Evolutionary conservation across 805 yeast genomes (phyloP).

Genomic region (Saccharomycopsis capsularis): DNA sequence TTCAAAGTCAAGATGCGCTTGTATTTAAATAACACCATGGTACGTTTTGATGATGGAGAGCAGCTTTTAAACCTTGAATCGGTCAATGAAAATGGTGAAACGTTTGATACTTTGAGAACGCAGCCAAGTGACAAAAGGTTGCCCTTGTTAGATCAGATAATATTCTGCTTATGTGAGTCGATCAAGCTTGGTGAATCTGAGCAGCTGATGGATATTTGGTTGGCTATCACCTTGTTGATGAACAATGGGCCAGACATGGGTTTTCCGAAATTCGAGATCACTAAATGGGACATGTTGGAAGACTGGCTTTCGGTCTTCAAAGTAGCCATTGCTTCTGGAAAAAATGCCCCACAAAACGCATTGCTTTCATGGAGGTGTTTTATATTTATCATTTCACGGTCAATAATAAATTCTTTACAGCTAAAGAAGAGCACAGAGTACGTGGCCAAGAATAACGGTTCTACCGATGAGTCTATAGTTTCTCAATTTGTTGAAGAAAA

Average conservation of each 20-base stretch:
- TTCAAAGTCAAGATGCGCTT: constrained; percentile 4
- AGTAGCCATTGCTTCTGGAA: neutral
- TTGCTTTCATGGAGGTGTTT: constrained; percentile 1
- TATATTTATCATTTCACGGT: no score
- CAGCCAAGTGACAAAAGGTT: neutral
- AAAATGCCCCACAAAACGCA: neutral
- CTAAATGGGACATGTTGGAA: neutral
- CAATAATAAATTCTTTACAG: no score
- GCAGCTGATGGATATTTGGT: constrained; percentile 5
- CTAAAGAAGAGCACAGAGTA: no score
- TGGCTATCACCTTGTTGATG: constrained; percentile 7
- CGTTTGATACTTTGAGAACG: neutral
- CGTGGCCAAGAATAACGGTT: no score
- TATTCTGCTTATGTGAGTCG: neutral
- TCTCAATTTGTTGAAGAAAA: no score
- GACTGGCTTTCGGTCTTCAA: constrained; percentile 3
- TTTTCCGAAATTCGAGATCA: neutral
- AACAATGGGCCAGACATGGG: neutral
- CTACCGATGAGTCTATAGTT: no score
- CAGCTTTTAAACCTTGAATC: neutral
- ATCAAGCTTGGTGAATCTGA: neutral
- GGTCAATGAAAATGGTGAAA: neutral
- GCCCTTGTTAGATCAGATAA: constrained; percentile 1
- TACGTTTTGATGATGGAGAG: neutral
- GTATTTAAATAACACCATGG: neutral